Evolutionary conservation across 108 stramenopile genomes (phyloP).

Genomic region (Pseudonitzschia delicatissima): DNA sequence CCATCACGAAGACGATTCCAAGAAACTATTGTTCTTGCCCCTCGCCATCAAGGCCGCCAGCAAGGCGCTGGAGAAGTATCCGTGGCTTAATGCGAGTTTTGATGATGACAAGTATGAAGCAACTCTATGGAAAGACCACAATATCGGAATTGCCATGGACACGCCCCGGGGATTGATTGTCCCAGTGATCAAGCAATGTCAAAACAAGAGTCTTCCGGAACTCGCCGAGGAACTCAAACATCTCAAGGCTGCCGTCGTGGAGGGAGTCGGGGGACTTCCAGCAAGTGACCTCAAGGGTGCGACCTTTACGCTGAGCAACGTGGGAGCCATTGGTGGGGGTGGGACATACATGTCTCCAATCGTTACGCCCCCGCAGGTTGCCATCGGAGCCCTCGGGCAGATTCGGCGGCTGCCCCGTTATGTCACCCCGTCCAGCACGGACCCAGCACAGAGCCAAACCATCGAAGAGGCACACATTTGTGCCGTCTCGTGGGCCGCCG

Average conservation of each 20-base stretch:
- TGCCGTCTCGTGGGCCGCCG: conserved; percentile 95
- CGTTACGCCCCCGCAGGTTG: conserved; percentile 88
- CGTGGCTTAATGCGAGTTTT: conserved; percentile 84
- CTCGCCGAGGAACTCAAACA: conserved; percentile 83
- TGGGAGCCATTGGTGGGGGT: conserved; percentile 90
- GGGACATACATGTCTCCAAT: conserved; percentile 95
- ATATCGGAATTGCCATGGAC: conserved; percentile 98
- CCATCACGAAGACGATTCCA: background rate
- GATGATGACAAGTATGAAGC: conserved; percentile 61
- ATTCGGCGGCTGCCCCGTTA: conserved; percentile 92
- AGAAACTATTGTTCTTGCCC: conserved; percentile 81
- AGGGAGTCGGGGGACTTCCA: conserved; percentile 55
- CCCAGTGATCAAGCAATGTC: conserved; percentile 79
- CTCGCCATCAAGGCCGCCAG: conserved; percentile 90
- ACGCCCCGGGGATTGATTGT: conserved; percentile 92
- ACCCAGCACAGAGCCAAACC: conserved; percentile 15
- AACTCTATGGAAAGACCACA: conserved; percentile 75
- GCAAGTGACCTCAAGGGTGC: conserved; percentile 73
- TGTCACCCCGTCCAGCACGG: conserved; percentile 29
- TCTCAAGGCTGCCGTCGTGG: conserved; percentile 51
- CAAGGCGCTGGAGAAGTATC: conserved; percentile 83
- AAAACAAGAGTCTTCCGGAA: conserved; percentile 73
- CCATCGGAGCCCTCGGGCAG: conserved; percentile 95
- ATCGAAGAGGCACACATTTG: conserved; percentile 81
- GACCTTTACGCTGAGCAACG: conserved; percentile 95